phyloP scores from a whole-genome alignment of 2,329 filamentous ascomycete genomes.

The Phialemonium atrogriseum region DNA sequence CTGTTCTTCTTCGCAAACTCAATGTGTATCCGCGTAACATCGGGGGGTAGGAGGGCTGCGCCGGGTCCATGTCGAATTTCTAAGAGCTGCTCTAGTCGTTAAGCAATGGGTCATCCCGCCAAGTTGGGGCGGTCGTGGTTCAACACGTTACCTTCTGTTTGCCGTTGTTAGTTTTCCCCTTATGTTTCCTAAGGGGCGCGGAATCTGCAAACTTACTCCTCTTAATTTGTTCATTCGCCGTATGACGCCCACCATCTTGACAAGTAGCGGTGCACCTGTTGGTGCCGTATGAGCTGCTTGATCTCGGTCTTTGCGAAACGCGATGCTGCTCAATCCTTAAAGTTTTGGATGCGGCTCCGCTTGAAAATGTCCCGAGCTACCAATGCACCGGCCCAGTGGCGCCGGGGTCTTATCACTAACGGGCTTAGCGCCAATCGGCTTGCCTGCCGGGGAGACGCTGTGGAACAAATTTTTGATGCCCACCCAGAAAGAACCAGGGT shows the following conservation, averaged over 20 bases:
- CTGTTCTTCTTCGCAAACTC: constrained; percentile 57
- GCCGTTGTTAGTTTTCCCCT: constrained; percentile 11
- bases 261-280: too few relatives aligned
- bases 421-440: too few relatives aligned
- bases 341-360: constrained; percentile 12
- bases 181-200: neutral
- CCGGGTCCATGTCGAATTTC: constrained; percentile 73
- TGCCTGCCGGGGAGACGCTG: constrained; percentile 13
- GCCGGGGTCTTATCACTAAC: too few relatives aligned
- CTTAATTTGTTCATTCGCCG: constrained; percentile 69
- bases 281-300: too few relatives aligned
- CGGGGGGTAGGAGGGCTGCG: constrained; percentile 68
- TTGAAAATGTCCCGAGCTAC: too few relatives aligned
- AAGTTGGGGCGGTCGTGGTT: constrained; percentile 7
- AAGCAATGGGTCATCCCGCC: constrained; percentile 2
- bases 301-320: too few relatives aligned
- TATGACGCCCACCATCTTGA: constrained; percentile 35
- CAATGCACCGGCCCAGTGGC: too few relatives aligned
- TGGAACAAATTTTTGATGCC: too few relatives aligned
- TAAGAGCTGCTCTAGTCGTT: constrained; percentile 48
- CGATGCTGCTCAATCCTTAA: constrained; percentile 12
- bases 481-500: too few relatives aligned
- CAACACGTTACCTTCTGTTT: constrained; percentile 36
- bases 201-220: constrained; percentile 44
- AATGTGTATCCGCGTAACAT: constrained; percentile 68